phyloP scores from a whole-genome alignment of 176 grass and related monocot genomes.

The Oryza punctata region DNA sequence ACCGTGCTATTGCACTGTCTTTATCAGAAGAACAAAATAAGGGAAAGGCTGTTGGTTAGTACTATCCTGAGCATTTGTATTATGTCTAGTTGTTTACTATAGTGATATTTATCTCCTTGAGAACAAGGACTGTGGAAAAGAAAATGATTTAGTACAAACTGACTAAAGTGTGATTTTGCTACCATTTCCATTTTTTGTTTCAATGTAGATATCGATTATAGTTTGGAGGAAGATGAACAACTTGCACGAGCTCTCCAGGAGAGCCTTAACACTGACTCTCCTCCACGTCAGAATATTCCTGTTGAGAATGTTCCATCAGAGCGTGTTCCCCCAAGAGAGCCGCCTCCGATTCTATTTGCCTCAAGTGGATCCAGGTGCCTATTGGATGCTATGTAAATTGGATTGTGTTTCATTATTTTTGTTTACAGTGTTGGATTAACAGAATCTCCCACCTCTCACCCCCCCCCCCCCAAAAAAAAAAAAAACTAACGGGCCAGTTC shows the following conservation, averaged over 20 bases:
- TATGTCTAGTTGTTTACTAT: constrained; percentile 24
- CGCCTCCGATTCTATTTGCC: constrained; percentile 34
- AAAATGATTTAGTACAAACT: constrained; percentile 18
- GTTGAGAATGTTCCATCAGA: constrained; percentile 38
- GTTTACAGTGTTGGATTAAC: background rate
- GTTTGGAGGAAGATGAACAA: constrained; percentile 90
- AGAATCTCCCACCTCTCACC: background rate
- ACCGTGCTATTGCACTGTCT: constrained; percentile 90
- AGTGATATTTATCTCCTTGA: constrained; percentile 19
- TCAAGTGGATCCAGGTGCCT: constrained; percentile 61
- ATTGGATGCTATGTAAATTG: constrained; percentile 16
- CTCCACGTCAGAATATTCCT: constrained; percentile 50
- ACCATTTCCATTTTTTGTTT: constrained; percentile 25
- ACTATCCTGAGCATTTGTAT: background rate
- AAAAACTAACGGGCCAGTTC: background rate
- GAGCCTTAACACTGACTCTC: constrained; percentile 78
- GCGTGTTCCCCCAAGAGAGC: constrained; percentile 20
- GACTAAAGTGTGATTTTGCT: background rate
- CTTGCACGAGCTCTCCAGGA: constrained; percentile 88
- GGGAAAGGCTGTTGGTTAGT: constrained; percentile 80
- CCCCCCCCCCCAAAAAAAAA: background rate
- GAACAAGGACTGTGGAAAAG: constrained; percentile 19
- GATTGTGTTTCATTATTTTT: constrained; percentile 27
- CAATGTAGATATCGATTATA: constrained; percentile 49
- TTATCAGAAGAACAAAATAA: constrained; percentile 72